Base-by-base conservation (phyloP, 176 grass and related monocot species). In the sorghum (Sorghum bicolor) region DNA sequence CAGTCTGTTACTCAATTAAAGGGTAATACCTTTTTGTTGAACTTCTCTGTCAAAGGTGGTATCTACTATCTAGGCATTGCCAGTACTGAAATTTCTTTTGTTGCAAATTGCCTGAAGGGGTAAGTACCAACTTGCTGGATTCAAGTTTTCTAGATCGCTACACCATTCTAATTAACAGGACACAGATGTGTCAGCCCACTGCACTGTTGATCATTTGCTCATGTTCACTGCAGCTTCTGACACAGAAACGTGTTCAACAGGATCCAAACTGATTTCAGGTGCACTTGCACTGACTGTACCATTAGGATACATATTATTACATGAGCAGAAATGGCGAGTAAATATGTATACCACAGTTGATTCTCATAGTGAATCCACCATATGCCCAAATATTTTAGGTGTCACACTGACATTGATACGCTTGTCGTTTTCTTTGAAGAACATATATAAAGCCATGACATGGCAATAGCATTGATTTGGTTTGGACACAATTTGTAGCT, bases 241-340 rank as follows among this genome's bases (percentile, higher is more conserved):
- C 55, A 82, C 33, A 55, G 22, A 82, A 37, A 67, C 34, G 15
- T 78, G 24, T 34, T 86, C 83, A 63, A 66, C 25, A 82, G 64
- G 72, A 65, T 16, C 72, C 33, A 58, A 72, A 72, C 67, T 12
- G 44, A 47, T 50, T 74, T 38, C 73, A 62, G 80, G 57, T 82
- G 66, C 75, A 48, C 73, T 79, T 86, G 61, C 83, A 83, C 67
- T 20, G 33, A 74, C 79, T 78, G 61, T 69, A 30, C 44, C 36
- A 26, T 17, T 55, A 74, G 36, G 74, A 83, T 83, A 36, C 73
- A 78, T 38, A 50, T 17, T 38, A 61, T 13, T 33, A 75, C 69
- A 75, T 69, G 87, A 85, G 7, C 48, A 80, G 69, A 80, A 62
- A 84, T 29, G 2, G 28, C 75, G 16, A 75, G 16, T 65, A 61